Evolutionary conservation across 2,329 filamentous ascomycete species (phyloP).

Genomic region (Cladosporium sp.): DNA sequence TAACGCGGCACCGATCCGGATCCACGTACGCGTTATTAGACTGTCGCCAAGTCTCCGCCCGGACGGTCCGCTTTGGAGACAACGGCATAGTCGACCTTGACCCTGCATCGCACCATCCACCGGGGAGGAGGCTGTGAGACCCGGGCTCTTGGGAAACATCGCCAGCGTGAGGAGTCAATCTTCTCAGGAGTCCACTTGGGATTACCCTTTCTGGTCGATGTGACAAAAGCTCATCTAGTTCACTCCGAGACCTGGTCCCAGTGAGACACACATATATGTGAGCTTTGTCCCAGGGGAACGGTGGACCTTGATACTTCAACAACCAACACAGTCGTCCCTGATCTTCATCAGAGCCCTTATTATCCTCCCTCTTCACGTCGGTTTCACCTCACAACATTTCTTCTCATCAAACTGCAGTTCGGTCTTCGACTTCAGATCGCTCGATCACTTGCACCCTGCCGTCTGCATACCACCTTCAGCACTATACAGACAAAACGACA

Average conservation of each 20-base stretch:
- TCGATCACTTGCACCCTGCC: constrained; percentile 6
- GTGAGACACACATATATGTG: constrained; percentile 13
- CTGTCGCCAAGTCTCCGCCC: constrained; percentile 2
- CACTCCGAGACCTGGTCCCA: constrained; percentile 10
- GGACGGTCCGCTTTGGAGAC: constrained; percentile 11
- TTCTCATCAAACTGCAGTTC: constrained; percentile 13
- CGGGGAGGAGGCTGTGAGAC: constrained; percentile 11
- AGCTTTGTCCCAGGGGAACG: constrained; percentile 11
- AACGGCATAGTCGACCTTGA: constrained; percentile 3
- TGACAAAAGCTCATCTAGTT: constrained; percentile 7
- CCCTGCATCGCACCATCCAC: constrained; percentile 12
- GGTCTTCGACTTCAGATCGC: constrained; percentile 9
- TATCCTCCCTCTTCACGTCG: constrained; percentile 13
- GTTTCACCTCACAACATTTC: constrained; percentile 11
- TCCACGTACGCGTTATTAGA: constrained; percentile 3
- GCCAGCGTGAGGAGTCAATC: constrained; percentile 7
- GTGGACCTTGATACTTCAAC: constrained; percentile 10
- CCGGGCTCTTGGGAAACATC: constrained; percentile 9
- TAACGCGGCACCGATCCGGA: constrained; percentile 11
- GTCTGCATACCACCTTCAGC: too few species aligned
- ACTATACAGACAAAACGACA: too few species aligned
- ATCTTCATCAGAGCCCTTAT: constrained; percentile 12
- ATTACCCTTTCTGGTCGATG: constrained; percentile 2
- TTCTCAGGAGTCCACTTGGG: constrained; percentile 10
- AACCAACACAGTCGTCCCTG: constrained; percentile 8